These are phyloP conservation scores for Cephalotrichum gorgonifer DNA, from an alignment of 2,329 filamentous ascomycete species.

Conservation along the genomic window DNA sequence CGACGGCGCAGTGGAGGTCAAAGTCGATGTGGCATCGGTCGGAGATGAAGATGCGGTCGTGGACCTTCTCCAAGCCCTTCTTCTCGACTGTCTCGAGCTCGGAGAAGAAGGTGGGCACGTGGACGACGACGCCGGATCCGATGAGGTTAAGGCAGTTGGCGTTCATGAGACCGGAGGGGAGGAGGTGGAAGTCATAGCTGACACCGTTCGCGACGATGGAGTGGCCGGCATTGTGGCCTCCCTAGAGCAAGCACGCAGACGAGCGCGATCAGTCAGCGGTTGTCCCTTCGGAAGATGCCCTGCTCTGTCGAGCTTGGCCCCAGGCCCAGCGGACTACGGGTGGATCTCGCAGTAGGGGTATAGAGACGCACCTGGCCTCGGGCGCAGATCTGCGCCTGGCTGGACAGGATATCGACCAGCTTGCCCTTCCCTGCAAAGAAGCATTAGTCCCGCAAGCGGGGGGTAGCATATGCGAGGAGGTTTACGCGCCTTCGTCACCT, in stretches of 20 bases:
- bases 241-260: not conserved
- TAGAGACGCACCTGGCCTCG: conserved; percentile 3
- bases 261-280: conserved; percentile 2
- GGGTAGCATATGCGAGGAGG: not conserved
- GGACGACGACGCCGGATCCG: conserved; percentile 58
- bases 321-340: too few relatives aligned
- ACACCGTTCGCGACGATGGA: conserved; percentile 9
- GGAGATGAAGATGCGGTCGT: conserved; percentile 48
- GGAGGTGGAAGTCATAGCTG: conserved; percentile 38
- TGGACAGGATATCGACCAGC: conserved; percentile 5
- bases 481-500: conserved; percentile 5
- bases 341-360: too few relatives aligned
- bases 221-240: conserved; percentile 8
- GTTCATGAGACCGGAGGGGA: conserved; percentile 63
- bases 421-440: conserved; percentile 4
- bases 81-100: conserved; percentile 27
- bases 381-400: conserved; percentile 5
- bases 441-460: not conserved
- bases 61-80: conserved; percentile 25
- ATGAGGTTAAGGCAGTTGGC: conserved; percentile 63
- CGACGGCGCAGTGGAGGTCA: conserved; percentile 55
- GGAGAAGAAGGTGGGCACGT: conserved; percentile 31
- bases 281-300: not conserved
- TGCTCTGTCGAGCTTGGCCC: not conserved
- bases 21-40: conserved; percentile 55